A percentile compares a stretch with the other conserved stretches of the same genome.
These are phyloP conservation scores for Saccharomycopsis hybrid DNA, from an alignment of 1,139 yeast genomes.

Conservation along the genomic window DNA sequence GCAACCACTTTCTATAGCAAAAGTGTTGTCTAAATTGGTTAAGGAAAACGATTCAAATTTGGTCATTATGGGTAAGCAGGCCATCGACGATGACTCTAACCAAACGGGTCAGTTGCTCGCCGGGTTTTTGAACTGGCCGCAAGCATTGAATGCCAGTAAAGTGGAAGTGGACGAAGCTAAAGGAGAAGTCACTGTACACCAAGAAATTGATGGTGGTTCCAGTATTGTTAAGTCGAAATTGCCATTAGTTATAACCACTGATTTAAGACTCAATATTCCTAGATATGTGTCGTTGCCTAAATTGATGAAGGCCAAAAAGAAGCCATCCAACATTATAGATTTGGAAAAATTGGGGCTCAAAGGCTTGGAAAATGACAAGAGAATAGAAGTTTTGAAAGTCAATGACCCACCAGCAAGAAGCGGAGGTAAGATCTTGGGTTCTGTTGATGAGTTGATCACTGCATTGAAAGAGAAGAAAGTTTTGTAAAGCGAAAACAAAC, in stretches of 20 bases:
- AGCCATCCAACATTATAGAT: constrained; percentile 74
- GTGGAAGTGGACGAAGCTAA: constrained; percentile 50
- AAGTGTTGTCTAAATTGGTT: constrained; percentile 68
- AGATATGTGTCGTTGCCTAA: constrained; percentile 91
- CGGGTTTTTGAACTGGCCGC: constrained; percentile 93
- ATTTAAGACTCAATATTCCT: constrained; percentile 88
- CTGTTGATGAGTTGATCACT: constrained; percentile 74
- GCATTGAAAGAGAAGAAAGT: constrained; percentile 71
- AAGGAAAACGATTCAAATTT: constrained; percentile 68
- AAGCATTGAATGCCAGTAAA: constrained; percentile 93
- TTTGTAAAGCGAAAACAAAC: constrained; percentile 28
- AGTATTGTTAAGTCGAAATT: constrained; percentile 73
- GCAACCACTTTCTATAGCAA: constrained; percentile 91
- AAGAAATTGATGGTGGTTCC: constrained; percentile 95
- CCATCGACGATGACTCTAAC: constrained; percentile 90
- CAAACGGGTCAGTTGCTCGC: constrained; percentile 99
- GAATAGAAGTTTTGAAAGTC: constrained; percentile 66
- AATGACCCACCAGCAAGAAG: constrained; percentile 80
- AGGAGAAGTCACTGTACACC: constrained; percentile 63
- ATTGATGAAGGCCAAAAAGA: constrained; percentile 97
- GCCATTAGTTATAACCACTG: constrained; percentile 87
- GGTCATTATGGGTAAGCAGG: constrained; percentile 88
- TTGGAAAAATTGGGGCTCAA: constrained; percentile 29
- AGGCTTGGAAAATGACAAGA: constrained; percentile 55
- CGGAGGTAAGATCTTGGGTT: constrained; percentile 73